Percentiles rank a stretch among this genome's conserved stretches.
Conservation (phyloP, 306 rosid genomes). For the Acacia acuminata region DNA sequence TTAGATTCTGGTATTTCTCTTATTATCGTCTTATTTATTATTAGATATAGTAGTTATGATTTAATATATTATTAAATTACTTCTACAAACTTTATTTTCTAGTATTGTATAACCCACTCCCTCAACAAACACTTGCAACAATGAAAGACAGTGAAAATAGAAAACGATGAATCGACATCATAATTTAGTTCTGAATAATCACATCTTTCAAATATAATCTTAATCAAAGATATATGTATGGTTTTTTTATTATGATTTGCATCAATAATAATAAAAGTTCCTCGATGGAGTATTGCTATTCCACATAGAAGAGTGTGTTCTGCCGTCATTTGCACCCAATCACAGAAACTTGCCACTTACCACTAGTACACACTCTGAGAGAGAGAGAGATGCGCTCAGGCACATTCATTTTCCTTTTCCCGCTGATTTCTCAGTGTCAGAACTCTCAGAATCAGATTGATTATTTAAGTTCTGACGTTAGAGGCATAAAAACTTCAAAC, state of each 20-base stretch:
- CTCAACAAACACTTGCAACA: too few relatives aligned
- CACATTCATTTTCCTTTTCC: conserved; percentile 4
- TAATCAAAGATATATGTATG: not conserved
- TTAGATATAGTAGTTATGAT: too few relatives aligned
- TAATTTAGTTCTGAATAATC: not conserved
- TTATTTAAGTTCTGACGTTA: not conserved
- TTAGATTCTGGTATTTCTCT: too few relatives aligned
- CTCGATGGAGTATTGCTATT: not conserved
- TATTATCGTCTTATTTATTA: too few relatives aligned
- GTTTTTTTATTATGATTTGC: not conserved
- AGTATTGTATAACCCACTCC: too few relatives aligned
- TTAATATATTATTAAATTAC: too few relatives aligned
- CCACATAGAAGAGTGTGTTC: conserved; percentile 18
- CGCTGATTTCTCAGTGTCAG: conserved; percentile 2
- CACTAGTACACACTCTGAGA: not conserved
- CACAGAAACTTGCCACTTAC: conserved; percentile 9
- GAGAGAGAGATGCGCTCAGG: not conserved
- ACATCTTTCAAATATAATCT: not conserved
- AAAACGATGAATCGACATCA: too few relatives aligned
- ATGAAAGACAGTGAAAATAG: too few relatives aligned
- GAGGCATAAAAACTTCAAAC: too few relatives aligned
- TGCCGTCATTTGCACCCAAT: conserved; percentile 39
- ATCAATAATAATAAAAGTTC: too few relatives aligned
- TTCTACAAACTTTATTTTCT: too few relatives aligned
- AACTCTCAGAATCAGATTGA: not conserved